These are phyloP conservation scores for Coniochaeta hoffmannii DNA, from an alignment of 2,329 filamentous ascomycete genomes.

Conservation along the genomic window DNA sequence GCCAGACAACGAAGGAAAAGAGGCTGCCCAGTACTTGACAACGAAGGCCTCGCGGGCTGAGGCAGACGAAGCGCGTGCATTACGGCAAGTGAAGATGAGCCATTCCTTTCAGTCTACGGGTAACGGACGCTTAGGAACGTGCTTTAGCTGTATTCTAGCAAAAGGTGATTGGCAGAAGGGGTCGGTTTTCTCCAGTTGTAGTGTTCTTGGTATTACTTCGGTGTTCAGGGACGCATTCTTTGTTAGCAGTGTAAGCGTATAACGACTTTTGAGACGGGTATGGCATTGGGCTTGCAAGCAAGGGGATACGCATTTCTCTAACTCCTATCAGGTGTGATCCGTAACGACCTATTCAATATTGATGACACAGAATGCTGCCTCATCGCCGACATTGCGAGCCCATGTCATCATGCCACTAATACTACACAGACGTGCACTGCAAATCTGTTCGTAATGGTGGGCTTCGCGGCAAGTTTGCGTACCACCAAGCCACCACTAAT, in stretches of 20 bases:
- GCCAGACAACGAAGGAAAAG: not conserved
- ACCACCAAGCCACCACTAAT: not conserved
- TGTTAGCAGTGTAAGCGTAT: no score
- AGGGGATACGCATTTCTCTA: not conserved
- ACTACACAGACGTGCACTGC: not conserved
- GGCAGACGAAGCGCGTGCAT: not conserved
- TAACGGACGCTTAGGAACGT: not conserved
- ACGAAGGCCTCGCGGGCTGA: not conserved
- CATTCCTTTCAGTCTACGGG: not conserved
- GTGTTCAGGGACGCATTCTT: not conserved
- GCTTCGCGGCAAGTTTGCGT: not conserved
- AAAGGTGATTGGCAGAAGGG: not conserved
- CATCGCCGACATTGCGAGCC: not conserved
- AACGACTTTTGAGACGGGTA: no score
- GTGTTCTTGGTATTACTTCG: not conserved
- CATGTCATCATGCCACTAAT: not conserved
- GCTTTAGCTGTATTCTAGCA: not conserved
- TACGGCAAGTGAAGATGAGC: not conserved
- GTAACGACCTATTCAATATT: not conserved
- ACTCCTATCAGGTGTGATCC: not conserved
- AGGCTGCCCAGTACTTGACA: not conserved
- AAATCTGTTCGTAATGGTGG: no score
- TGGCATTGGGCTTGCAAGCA: no score
- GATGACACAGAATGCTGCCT: not conserved
- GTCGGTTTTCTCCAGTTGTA: not conserved